Evolutionary conservation across 805 yeast species (phyloP).

Genomic region (Teunomyces stri): DNA sequence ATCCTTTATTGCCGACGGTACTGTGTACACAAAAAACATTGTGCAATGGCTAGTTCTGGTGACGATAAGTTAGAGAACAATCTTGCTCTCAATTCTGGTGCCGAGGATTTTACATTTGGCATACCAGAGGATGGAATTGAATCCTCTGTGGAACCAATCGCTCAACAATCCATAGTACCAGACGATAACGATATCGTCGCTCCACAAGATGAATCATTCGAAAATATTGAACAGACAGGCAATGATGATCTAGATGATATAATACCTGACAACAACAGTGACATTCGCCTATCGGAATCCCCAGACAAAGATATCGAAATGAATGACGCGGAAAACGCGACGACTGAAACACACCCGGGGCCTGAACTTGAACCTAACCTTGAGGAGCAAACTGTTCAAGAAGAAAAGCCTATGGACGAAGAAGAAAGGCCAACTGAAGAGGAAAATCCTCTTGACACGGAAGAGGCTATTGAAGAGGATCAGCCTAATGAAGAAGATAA

Average conservation of each 20-base stretch:
- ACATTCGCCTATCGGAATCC: background rate
- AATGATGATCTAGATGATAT: background rate
- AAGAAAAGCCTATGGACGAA: constrained; percentile 3
- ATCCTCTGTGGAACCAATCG: background rate
- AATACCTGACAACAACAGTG: background rate
- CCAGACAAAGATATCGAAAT: background rate
- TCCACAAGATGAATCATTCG: constrained; percentile 6
- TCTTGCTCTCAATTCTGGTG: background rate
- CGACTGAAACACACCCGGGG: background rate
- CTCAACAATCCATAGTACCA: constrained; percentile 1
- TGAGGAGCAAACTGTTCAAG: background rate
- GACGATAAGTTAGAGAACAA: constrained; percentile 5
- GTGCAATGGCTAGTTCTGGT: constrained; percentile 3
- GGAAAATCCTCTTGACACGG: background rate
- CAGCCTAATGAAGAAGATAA: background rate
- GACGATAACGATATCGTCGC: constrained; percentile 3
- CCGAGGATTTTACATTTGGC: constrained; percentile 1
- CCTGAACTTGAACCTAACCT: background rate
- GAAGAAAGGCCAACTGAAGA: background rate
- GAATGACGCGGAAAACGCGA: constrained; percentile 2
- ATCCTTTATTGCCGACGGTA: constrained; percentile 1
- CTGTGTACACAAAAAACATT: constrained; percentile 1
- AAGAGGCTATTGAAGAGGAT: constrained; percentile 3
- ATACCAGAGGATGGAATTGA: constrained; percentile 4
- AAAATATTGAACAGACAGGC: background rate